Evolutionary conservation across 495 filamentous ascomycete species (phyloP), one percentile per base, ranked within the genome.

Genomic region (Penicillium desertorum): DNA sequence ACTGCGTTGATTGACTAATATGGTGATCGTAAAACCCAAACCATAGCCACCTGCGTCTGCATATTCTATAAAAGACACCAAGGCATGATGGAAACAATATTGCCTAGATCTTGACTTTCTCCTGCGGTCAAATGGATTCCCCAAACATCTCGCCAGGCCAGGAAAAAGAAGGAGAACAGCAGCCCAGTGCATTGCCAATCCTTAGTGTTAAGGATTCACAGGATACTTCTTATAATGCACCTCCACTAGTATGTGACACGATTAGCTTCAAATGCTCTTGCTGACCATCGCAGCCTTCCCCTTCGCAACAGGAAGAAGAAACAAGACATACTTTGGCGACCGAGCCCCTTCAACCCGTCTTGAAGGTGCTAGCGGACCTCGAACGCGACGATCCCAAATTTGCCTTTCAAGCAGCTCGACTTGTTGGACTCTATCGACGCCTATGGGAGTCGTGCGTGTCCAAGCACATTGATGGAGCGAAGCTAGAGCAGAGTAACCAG

Each of bases 391-490:
- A 51, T 42, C 36, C 49, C 20, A n/a, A 51, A 4, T 51, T 42
- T 7, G 19, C 49, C 20, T 51, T 51, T 51, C 49, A 23, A 27
- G 22, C 36, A 12, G 23, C 6, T 43, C 36, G 23, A 42, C 22
- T 52, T 52, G 8, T 52, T n/a, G 22, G 36, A 42, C 36, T 43
- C 49, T 52, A 52, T 30, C 49, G 36, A 52, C 23, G 36, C 23
- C 23, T 42, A 42, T 52, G 23, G 37, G 49, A 52, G 23, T 52
- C 49, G 8, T 52, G 22, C 49, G 23, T 52, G 37, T 32, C 41
- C 25, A 52, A 58, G 22, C 48, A 58, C 37, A 44, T 51, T 39
- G 48, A 58, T 44, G 25, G 30, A 32, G 12, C 52, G 29, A 58
- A 46, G 14, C 20, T 51, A 12, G 48, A 46, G 11, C 14, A 53